These are phyloP conservation scores for Sphagnum tenellum DNA, from an alignment of 225 moss, liverwort and hornwort species.

Conservation along the genomic window DNA sequence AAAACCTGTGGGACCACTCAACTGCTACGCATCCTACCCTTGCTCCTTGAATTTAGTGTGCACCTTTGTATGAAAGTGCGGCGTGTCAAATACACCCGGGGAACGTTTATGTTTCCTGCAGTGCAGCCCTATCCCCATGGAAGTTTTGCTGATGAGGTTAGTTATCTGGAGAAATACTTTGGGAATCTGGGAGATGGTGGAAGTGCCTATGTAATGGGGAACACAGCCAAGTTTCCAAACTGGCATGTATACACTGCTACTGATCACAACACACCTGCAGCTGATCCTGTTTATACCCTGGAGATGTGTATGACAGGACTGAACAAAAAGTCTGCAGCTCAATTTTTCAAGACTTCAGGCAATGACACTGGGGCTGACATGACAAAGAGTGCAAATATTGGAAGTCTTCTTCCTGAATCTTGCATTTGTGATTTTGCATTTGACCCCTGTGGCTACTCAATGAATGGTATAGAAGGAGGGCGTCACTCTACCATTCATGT, in stretches of 20 bases:
- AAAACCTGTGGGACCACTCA: constrained; percentile 84
- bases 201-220: constrained; percentile 65
- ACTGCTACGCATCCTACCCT: constrained; percentile 47
- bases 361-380: constrained; percentile 44
- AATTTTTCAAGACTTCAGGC: constrained; percentile 44
- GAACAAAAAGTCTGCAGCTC: constrained; percentile 27
- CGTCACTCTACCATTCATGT: constrained; percentile 89
- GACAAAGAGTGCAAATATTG: constrained; percentile 46
- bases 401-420: constrained; percentile 38
- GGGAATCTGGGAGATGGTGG: constrained; percentile 65
- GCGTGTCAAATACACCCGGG: constrained; percentile 61
- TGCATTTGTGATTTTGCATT: constrained; percentile 76
- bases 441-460: constrained; percentile 79
- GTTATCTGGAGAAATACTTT: constrained; percentile 58
- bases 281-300: constrained; percentile 39
- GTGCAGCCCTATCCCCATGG: constrained; percentile 74
- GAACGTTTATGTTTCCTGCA: constrained; percentile 71
- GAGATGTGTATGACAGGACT: constrained; percentile 92
- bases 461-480: constrained; percentile 64
- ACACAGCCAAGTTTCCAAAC: constrained; percentile 34
- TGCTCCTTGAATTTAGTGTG: constrained; percentile 26
- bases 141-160: constrained; percentile 64
- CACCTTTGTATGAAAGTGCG: constrained; percentile 35
- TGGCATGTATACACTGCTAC: constrained; percentile 80
- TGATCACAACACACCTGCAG: constrained; percentile 10